A percentile compares a stretch with the other conserved stretches of the same genome.
phyloP scores from a whole-genome alignment of 441 rosid genomes.

The Gossypium schwendimanii region DNA sequence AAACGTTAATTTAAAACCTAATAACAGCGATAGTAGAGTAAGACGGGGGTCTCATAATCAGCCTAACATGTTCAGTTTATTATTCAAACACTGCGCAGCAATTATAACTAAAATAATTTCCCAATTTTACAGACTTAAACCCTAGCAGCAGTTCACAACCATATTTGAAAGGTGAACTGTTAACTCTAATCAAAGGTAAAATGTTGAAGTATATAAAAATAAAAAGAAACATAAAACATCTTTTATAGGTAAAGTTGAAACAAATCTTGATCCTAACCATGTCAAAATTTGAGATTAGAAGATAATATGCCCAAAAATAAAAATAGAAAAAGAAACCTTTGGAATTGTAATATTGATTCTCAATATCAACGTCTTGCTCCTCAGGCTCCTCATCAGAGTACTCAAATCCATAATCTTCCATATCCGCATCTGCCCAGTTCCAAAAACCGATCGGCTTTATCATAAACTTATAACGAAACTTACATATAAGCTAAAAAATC shows the following conservation, averaged over 20 bases:
- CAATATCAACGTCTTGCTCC: constrained; percentile 95
- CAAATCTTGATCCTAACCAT: not conserved
- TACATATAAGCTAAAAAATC: not conserved
- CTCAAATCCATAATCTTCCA: constrained; percentile 98
- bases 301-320: not conserved
- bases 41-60: not conserved
- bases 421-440: constrained; percentile 74
- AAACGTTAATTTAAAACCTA: not conserved
- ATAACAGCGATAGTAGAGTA: not conserved
- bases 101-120: not conserved
- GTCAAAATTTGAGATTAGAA: not conserved
- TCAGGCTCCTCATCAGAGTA: constrained; percentile 98
- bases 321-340: constrained; percentile 41
- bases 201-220: not conserved
- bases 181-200: not conserved
- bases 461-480: not conserved
- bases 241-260: not conserved
- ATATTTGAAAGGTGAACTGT: not conserved
- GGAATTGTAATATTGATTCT: constrained; percentile 92
- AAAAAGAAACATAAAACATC: not conserved
- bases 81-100: not conserved
- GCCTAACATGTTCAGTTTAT: not conserved
- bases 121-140: not conserved
- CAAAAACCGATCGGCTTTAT: not conserved
- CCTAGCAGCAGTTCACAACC: not conserved